phyloP scores from a whole-genome alignment of 78 protist genomes.

The Dictyostelium purpureum region DNA sequence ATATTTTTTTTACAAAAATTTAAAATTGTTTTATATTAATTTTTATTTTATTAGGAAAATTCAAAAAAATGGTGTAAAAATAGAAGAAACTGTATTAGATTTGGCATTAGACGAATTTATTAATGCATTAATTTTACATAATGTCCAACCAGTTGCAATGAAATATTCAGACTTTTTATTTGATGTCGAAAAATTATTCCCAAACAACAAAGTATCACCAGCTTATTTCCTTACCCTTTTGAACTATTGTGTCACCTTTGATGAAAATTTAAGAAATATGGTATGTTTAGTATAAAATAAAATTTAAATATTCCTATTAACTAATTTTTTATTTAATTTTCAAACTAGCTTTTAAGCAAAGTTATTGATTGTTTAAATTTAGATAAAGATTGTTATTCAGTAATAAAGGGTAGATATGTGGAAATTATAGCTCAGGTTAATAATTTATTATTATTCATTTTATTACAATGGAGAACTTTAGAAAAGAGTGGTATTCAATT shows the following conservation, averaged over 20 bases:
- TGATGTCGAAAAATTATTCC: neutral
- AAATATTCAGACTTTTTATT: slow-evolving; percentile 35
- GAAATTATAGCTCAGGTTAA: slow-evolving; percentile 59
- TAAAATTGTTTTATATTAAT: neutral
- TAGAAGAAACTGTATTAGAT: neutral
- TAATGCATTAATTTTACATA: neutral
- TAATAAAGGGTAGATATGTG: slow-evolving; percentile 10
- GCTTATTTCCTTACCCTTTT: slow-evolving; percentile 10
- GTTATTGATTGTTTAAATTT: slow-evolving; percentile 31
- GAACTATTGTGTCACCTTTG: slow-evolving; percentile 4
- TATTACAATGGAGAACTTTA: neutral
- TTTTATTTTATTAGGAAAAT: neutral
- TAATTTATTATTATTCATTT: slow-evolving; percentile 32
- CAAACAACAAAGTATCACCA: slow-evolving; percentile 17
- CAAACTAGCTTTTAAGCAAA: neutral
- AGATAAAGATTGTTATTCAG: slow-evolving; percentile 1
- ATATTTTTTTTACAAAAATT: neutral
- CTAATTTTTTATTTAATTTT: neutral
- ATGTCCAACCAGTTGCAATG: neutral
- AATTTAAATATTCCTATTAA: neutral
- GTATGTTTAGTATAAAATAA: neutral
- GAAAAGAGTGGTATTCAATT: neutral
- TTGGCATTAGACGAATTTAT: neutral
- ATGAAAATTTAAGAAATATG: slow-evolving; percentile 32
- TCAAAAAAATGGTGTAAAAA: neutral